phyloP scores from a whole-genome alignment of 2,329 filamentous ascomycete species.

The Fusarium sp. region DNA sequence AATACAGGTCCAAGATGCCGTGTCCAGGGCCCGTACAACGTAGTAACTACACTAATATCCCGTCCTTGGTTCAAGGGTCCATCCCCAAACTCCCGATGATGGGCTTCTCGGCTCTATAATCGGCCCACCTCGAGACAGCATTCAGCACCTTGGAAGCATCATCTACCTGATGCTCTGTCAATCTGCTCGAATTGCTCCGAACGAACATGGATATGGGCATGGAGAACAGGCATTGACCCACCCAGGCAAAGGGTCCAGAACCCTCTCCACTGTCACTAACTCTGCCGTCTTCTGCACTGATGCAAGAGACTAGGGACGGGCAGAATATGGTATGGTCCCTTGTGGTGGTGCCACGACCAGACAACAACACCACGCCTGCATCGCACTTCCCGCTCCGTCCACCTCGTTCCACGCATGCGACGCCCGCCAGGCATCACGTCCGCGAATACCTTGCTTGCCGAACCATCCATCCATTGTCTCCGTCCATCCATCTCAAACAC shows the following conservation, averaged over 20 bases:
- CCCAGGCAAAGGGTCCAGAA: constrained; percentile 33
- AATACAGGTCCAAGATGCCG: not conserved
- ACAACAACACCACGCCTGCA: constrained; percentile 42
- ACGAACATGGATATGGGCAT: not conserved
- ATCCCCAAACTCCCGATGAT: constrained; percentile 20
- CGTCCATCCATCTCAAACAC: constrained; percentile 30
- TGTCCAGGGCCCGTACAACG: constrained; percentile 3
- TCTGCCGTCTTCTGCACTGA: not conserved
- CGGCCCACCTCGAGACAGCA: constrained; percentile 7
- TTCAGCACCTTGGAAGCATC: not conserved
- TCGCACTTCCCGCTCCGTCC: constrained; percentile 12
- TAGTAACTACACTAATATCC: constrained; percentile 1
- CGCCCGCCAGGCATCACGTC: constrained; percentile 18
- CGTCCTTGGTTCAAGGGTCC: constrained; percentile 14
- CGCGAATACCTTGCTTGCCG: constrained; percentile 21
- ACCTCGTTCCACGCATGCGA: constrained; percentile 25
- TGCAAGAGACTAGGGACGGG: constrained; percentile 2
- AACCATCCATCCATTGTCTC: constrained; percentile 27
- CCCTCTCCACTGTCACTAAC: constrained; percentile 12
- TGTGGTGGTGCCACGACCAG: constrained; percentile 36
- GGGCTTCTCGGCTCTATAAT: constrained; percentile 18
- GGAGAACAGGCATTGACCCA: constrained; percentile 20
- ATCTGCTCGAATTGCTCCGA: constrained; percentile 8
- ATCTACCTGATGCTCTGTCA: constrained; percentile 7
- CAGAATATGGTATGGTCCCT: constrained; percentile 7